Percentiles rank a stretch among this genome's conserved stretches.
phyloP scores from a whole-genome alignment of 2,329 filamentous ascomycete species.

The Aspergillus aculeatinus region DNA sequence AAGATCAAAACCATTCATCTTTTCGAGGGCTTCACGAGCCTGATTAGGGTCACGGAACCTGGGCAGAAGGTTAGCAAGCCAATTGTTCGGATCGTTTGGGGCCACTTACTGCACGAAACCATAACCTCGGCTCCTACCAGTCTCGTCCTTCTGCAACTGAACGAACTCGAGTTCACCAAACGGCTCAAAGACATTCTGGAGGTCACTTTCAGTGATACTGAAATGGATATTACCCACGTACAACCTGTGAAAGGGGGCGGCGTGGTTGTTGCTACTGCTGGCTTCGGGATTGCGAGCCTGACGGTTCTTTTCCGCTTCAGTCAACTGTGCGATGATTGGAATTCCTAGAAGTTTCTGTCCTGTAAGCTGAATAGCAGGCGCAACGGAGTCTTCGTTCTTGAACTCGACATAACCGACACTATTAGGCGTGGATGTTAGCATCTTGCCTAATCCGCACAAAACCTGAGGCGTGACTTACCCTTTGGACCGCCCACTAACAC shows the following conservation, averaged over 20 bases:
- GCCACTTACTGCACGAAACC: constrained; percentile 92
- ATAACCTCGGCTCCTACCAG: constrained; percentile 86
- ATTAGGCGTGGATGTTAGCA: constrained; percentile 12
- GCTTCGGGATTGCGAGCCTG: constrained; percentile 80
- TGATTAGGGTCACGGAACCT: constrained; percentile 84
- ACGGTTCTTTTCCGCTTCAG: constrained; percentile 98
- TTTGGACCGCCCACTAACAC: constrained; percentile 94
- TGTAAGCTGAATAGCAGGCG: constrained; percentile 92
- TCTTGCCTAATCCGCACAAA: constrained; percentile 4
- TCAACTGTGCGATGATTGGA: constrained; percentile 96
- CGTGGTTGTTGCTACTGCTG: constrained; percentile 68
- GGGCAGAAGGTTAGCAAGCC: neutral
- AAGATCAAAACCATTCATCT: constrained; percentile 99
- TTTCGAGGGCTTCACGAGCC: constrained; percentile 91
- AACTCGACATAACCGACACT: constrained; percentile 99
- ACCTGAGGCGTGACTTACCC: constrained; percentile 62
- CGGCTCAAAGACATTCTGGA: constrained; percentile 94
- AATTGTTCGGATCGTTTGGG: neutral
- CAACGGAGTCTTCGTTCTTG: constrained; percentile 90
- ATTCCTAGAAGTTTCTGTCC: constrained; percentile 98
- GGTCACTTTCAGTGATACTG: constrained; percentile 93
- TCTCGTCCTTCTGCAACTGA: constrained; percentile 94
- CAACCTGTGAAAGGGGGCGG: constrained; percentile 92
- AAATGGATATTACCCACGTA: constrained; percentile 99
- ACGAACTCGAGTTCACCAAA: constrained; percentile 98